These are phyloP conservation scores for Aspergillus incahuasiensis DNA, from an alignment of 495 filamentous ascomycete genomes.

Conservation along the genomic window DNA sequence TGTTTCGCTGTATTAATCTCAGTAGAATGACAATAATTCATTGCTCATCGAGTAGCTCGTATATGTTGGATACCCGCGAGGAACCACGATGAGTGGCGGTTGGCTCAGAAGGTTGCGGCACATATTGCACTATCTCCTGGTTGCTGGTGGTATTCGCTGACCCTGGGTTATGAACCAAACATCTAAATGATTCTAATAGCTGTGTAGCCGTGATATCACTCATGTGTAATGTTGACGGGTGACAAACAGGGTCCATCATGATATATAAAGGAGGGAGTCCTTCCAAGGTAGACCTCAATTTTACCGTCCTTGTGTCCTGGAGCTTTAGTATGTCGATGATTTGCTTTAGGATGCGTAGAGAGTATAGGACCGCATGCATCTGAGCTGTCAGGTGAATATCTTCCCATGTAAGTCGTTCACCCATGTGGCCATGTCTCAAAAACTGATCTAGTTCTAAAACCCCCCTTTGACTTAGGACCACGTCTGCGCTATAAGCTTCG, in stretches of 20 bases:
- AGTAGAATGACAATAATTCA: background rate
- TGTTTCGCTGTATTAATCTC: background rate
- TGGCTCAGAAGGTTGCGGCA: background rate
- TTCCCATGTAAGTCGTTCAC: conserved; percentile 44
- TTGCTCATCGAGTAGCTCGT: conserved; percentile 9
- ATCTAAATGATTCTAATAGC: conserved; percentile 15
- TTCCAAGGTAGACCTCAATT: conserved; percentile 15
- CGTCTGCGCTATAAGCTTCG: conserved; percentile 22
- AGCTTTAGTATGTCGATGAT: conserved; percentile 30
- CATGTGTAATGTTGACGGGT: conserved; percentile 17
- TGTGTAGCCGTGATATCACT: conserved; percentile 1
- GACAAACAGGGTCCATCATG: conserved; percentile 25
- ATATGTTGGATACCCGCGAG: background rate
- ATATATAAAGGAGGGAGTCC: conserved; percentile 30
- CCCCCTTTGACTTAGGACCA: conserved; percentile 9
- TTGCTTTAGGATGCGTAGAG: conserved; percentile 60
- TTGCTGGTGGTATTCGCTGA: background rate
- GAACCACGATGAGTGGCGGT: background rate
- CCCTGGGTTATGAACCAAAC: background rate
- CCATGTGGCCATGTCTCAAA: conserved; percentile 24
- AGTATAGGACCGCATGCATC: conserved; percentile 59
- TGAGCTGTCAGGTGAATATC: conserved; percentile 61
- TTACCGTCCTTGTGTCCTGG: background rate
- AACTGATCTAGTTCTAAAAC: conserved; percentile 20
- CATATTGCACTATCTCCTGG: background rate